Base-by-base conservation (phyloP, 2,329 filamentous ascomycete genomes). In the Monosporascus sp. region DNA sequence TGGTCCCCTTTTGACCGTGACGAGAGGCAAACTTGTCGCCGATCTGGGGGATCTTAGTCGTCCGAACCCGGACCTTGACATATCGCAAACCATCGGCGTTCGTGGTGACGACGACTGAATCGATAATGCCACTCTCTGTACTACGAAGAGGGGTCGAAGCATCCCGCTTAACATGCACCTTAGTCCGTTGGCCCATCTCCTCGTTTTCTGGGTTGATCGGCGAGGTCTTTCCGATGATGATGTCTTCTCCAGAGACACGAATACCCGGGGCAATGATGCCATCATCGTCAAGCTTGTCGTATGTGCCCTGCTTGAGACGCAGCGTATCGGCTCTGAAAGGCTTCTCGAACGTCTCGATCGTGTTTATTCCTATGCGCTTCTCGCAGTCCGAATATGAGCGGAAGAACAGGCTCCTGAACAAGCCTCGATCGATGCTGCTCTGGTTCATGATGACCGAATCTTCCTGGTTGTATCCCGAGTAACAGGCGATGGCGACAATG, bases 361-460 rank as follows among this genome's bases (percentile, higher is more conserved):
- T 87, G 60, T 91, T 90, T 75, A 97, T 88, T 58, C 94, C 94
- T 31, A 99, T 88, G 60, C 90, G 88, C 80, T 97, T 97, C 75
- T 99, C 94, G 60, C 91, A 90, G 67, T 99, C 94, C 35, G 91
- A 95, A 73, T 99, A 99, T 11, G 93, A 91, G 62, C 95, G 87
- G 82, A 96, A 99, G 78, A 97, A 99, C 51, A 99, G 75, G 81
- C 91, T 97, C 66, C 95, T 84, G 86, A 99, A 99, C 5, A 99
- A 80, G 58, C 94, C 94, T 66, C 94, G 89, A 71, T 99, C 94
- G 65, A 99, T 97, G 72, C 91, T 96, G 75, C 91, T 97, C 76
- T 99, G 94, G 72, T 99, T 99, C 94, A 99, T 97, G 65, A 99
- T 96, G 61, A 99, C 93, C 61, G 94, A 99, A 84, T 99, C 94